These are phyloP conservation scores for Megacollybia platyphylla DNA, from an alignment of 1,284 basidiomycete genomes.

Conservation along the genomic window DNA sequence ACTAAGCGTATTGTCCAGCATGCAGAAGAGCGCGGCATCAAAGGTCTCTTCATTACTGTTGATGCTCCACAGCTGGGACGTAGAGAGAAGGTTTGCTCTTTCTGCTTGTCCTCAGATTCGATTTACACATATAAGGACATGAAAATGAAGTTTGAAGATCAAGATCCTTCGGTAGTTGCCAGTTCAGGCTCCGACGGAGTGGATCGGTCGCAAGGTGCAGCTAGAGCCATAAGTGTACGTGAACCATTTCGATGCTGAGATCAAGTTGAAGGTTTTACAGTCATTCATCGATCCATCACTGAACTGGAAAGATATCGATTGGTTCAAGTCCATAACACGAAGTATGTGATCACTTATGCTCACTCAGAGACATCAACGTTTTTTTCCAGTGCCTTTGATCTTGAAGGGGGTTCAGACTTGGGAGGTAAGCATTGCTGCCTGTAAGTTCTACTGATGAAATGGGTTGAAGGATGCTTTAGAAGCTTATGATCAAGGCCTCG, in stretches of 20 bases:
- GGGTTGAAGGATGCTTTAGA: conserved; percentile 63
- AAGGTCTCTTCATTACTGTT: conserved; percentile 82
- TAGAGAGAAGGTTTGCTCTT: conserved; percentile 54
- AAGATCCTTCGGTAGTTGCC: conserved; percentile 61
- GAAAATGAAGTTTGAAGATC: conserved; percentile 90
- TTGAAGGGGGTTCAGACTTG: conserved; percentile 90
- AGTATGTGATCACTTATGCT: conserved; percentile 27
- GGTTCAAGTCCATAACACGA: conserved; percentile 84
- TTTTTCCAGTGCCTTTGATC: conserved; percentile 68
- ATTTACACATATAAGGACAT: conserved; percentile 51
- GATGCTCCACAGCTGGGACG: conserved; percentile 89
- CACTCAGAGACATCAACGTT: background rate
- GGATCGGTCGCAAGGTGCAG: conserved; percentile 83
- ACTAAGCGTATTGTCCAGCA: conserved; percentile 79
- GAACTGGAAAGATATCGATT: conserved; percentile 78
- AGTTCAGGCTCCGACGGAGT: conserved; percentile 46
- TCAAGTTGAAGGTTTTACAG: conserved; percentile 20
- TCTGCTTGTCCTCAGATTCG: background rate
- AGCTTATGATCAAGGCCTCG: conserved; percentile 75
- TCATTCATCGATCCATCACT: conserved; percentile 90
- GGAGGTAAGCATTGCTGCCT: conserved; percentile 39
- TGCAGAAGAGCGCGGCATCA: conserved; percentile 76
- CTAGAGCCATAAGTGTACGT: conserved; percentile 82
- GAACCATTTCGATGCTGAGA: background rate
- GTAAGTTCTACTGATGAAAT: conserved; percentile 1